Evolutionary conservation across 495 filamentous ascomycete species (phyloP), one percentile per base, ranked within the genome.

Genomic region (Penicillium goetzii): DNA sequence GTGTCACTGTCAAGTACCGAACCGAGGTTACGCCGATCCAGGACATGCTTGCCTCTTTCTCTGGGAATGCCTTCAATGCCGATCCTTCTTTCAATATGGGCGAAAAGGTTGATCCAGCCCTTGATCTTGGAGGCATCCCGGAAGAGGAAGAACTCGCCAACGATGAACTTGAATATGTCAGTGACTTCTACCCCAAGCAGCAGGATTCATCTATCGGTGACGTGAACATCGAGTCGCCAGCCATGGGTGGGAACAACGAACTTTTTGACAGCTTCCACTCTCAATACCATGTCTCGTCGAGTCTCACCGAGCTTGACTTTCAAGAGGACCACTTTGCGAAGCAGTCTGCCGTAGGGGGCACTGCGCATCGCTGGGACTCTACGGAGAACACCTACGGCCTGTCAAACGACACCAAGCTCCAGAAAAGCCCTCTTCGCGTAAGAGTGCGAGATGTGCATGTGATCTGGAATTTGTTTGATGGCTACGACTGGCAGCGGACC

Each of bases 381-480:
- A 78, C 81, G 28, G 85, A 86, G 59, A 90, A 92, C 63, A 85
- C 83, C 0, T 94, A 94, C 65, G 88, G 89, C 32, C 79, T 85
- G 12, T 76, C 81, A 10, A 87, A 90, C 61, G 84, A 88, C 36
- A 72, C 77, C 11, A 89, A 88, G 63, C 73, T 88, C n/a, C 81
- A 80, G 32, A 76, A 80, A 53, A 91, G 88, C 64, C 94, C 95
- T 15, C 79, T 98, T 25, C 86, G 87, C 61, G 80, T 98, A 10
- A 84, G 86, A 34, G 83, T 97, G 17, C 87, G 91, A 5, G 92
- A 97, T 73, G 87, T 96, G 15, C 91, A 98, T 72, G 79, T 97
- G 51, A 96, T 98, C 63, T 99, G 96, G 96, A 97, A 99, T 72
- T 80, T 99, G 2, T 97, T 92, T 72, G 96, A 99, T 77, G 96